Evolutionary conservation across 1,284 basidiomycete species (phyloP).

Genomic region (Cronartium quercuum): DNA sequence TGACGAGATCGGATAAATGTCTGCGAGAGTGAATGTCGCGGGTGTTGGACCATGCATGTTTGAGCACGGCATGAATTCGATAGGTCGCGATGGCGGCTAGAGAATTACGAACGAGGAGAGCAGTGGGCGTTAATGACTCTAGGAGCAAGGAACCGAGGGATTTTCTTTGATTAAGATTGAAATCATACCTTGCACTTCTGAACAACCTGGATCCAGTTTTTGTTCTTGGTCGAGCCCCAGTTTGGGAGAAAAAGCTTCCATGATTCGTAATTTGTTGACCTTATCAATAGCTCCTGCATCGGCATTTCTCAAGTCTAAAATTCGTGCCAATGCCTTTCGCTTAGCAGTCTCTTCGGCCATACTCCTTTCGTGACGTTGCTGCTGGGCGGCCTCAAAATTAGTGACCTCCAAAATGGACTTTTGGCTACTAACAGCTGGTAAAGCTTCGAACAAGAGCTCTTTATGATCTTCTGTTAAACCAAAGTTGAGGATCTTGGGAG

Average conservation of each 20-base stretch:
- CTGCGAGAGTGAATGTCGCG: conserved; percentile 20
- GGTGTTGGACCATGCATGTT: conserved; percentile 30
- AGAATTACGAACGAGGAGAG: background rate
- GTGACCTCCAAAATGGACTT: conserved; percentile 4
- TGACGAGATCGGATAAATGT: conserved; percentile 28
- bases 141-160: too few relatives aligned
- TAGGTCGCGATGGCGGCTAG: conserved; percentile 31
- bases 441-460: conserved; percentile 16
- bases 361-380: conserved; percentile 3
- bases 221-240: background rate
- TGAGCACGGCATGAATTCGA: conserved; percentile 18
- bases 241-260: conserved; percentile 28
- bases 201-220: conserved; percentile 32
- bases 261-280: conserved; percentile 28
- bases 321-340: conserved; percentile 6
- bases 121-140: background rate
- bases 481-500: conserved; percentile 14
- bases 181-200: conserved; percentile 33
- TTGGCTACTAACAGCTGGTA: conserved; percentile 8
- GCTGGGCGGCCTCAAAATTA: background rate
- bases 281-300: conserved; percentile 32
- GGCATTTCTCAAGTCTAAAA: conserved; percentile 34
- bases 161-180: too few relatives aligned
- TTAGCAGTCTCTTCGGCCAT: background rate
- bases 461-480: conserved; percentile 19